Base-by-base conservation (phyloP, 2,329 filamentous ascomycete species). In the Pseudocercospora fijiensis region DNA sequence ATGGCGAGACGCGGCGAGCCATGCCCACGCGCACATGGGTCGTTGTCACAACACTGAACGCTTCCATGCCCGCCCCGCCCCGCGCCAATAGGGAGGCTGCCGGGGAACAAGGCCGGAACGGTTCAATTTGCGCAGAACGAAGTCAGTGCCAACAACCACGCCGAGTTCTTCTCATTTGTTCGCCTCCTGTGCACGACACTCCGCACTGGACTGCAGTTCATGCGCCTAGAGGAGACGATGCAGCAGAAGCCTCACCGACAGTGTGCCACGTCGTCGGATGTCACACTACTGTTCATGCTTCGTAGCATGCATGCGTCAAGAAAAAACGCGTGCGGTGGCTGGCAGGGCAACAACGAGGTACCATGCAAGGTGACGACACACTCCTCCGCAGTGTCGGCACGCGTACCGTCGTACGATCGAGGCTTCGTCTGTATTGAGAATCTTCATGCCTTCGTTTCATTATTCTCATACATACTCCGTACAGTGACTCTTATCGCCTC, bases 121-220 rank as follows among this genome's bases (percentile, higher is more conserved):
- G n/a, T 52, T 52, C 49, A n/a, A 52, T 52, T 52, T 52, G 49
- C 49, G 18, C 9, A 37, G 13, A n/a, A n/a, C n/a, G n/a, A 26
- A n/a, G 49, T 52, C 49, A 24, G 49, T 22, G 49, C 49, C 49
- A 52, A 52, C 49, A 52, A 52, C 49, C 49, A 52, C 49, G 49
- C 49, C 49, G 11, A 22, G 13, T 52, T 24, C 24, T n/a, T 26
- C 49, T 26, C 49, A 52, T 52, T 52, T 52, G 49, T 27, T 52
- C 49, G 24, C 49, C 49, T 52, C 49, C 49, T 52, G 20, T 26
- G 24, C 49, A 52, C 24, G 20, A 52, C 49, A 10, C 49, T 27
- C 27, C 49, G 49, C 4, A 24, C 13, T 52, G 49, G 3, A 24
- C 13, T 52, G 49, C 49, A 52, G 49, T 27, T 11, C 22, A 30